These are phyloP conservation scores for Solanum ahanhuiri DNA, from an alignment of 257 asterid genomes.

Conservation along the genomic window DNA sequence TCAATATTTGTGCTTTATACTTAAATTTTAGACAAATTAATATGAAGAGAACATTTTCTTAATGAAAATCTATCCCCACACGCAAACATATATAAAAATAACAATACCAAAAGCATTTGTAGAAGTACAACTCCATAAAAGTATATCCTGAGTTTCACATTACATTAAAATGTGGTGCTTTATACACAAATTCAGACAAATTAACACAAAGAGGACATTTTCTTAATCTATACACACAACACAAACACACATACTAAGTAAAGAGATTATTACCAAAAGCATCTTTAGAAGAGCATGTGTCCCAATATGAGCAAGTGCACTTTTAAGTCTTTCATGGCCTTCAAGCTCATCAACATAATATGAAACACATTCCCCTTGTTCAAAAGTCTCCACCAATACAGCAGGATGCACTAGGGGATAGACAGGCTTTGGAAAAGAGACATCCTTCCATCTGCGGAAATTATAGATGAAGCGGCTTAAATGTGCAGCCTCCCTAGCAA, in stretches of 20 bases:
- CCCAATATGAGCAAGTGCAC: slow-evolving; percentile 7
- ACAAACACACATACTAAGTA: not conserved
- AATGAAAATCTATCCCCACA: not conserved
- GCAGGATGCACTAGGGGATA: slow-evolving; percentile 6
- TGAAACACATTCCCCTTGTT: slow-evolving; percentile 5
- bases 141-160: not conserved
- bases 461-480: slow-evolving; percentile 7
- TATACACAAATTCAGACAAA: not conserved
- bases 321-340: slow-evolving; percentile 1
- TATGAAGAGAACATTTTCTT: not conserved
- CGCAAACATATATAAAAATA: not conserved
- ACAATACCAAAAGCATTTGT: not conserved
- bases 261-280: slow-evolving; percentile 4
- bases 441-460: slow-evolving; percentile 4
- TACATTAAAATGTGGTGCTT: not conserved
- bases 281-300: slow-evolving; percentile 7
- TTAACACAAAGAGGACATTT: not conserved
- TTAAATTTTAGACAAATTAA: not conserved
- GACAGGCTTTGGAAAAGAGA: slow-evolving; percentile 7
- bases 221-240: not conserved
- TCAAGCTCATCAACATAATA: slow-evolving; percentile 1
- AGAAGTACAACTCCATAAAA: not conserved
- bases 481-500: slow-evolving; percentile 6
- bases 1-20: not conserved
- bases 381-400: slow-evolving; percentile 3